Base-by-base conservation (phyloP, 2,329 filamentous ascomycete species). In the Aureobasidium sp. region DNA sequence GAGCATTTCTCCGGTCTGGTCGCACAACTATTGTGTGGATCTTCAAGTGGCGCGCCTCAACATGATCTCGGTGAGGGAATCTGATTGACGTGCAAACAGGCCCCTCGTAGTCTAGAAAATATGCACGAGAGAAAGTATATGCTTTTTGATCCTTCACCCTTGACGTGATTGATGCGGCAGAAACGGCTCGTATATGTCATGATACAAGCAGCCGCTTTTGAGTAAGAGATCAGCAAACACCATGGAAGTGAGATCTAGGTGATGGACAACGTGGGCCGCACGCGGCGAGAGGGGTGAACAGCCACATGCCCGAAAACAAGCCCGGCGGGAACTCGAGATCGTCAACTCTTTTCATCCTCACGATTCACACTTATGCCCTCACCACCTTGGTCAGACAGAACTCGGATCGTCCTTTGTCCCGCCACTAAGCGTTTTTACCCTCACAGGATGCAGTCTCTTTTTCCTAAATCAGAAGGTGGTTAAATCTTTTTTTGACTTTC, bases 241-340 rank as follows among this genome's bases (percentile, higher is more conserved):
- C 50, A 9, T 17, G 15, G n/a, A 50, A 60, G 44, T 26, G 20
- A 27, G 34, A 48, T 59, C 56, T 12, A 15, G 34, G 26, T 42
- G 15, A 51, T 42, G 57, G 15, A 60, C 57, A 60, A 60, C 57
- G 57, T 60, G 57, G 57, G 26, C 44, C 46, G 46, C 57, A 60
- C 57, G 57, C 57, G 56, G 42, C 55, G 55, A 47, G 34, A 58
- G 41, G 41, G 42, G 27, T 2, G 42, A 44, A 32, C 46, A 47
- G 55, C 57, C 46, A 50, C 57, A 60, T 29, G 44, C n/a, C 57
- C 57, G 57, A 60, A 42, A 60, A 51, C 44, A 60, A 17, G 27
- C 20, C 57, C 46, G 57, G 46, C 26, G 57, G n/a, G 29, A 56
- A 26, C 53, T 32, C 32, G 42, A 36, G 55, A 48, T 58, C 42